A percentile compares a stretch with the other conserved stretches of the same genome.
Evolutionary conservation across 345 rosid species (phyloP).

Genomic region (Murraya paniculata): DNA sequence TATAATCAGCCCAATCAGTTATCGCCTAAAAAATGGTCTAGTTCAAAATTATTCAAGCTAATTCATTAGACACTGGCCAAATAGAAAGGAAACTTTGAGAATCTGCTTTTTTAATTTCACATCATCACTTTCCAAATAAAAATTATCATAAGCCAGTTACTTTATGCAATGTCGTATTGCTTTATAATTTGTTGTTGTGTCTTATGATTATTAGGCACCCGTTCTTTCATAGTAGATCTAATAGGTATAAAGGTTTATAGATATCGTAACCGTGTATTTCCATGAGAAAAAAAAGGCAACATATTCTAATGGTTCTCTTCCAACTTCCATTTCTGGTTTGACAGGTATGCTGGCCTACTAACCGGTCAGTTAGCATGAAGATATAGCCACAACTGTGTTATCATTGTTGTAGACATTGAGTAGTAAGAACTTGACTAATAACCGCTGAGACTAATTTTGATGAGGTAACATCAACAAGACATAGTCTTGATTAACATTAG

Average conservation of each 20-base stretch:
- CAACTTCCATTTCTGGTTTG: not conserved
- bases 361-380: not conserved
- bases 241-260: not conserved
- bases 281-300: not conserved
- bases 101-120: not conserved
- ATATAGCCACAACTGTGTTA: not conserved
- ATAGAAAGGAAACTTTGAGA: not conserved
- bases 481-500: not conserved
- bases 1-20: not conserved
- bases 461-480: not conserved
- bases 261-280: not conserved
- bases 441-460: not conserved
- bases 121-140: not conserved
- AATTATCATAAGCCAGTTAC: not conserved
- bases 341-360: not conserved
- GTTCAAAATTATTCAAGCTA: not conserved
- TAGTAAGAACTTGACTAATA: not conserved
- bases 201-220: not conserved
- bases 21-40: not conserved
- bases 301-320: not conserved
- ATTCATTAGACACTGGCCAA: not conserved
- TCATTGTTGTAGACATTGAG: not conserved
- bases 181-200: not conserved
- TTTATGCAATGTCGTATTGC: not conserved
- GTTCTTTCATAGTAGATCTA: not conserved